phyloP scores from a whole-genome alignment of 2,329 filamentous ascomycete genomes.

The Cercospora brassicicola region DNA sequence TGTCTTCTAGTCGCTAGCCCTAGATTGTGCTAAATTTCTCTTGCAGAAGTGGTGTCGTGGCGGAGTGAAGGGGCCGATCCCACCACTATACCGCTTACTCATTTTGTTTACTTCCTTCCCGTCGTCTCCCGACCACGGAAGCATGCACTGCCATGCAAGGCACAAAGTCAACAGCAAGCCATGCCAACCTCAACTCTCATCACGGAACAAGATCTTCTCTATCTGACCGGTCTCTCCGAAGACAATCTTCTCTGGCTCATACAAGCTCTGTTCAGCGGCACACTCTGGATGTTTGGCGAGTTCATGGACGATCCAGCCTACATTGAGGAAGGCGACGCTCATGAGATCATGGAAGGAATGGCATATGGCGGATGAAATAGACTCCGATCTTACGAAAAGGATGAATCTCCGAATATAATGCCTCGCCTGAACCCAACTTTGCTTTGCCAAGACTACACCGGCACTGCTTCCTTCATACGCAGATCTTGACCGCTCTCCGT shows the following conservation, averaged over 20 bases:
- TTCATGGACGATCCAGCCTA: constrained; percentile 15
- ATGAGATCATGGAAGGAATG: constrained; percentile 14
- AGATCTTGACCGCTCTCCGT: background rate
- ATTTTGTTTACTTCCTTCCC: background rate
- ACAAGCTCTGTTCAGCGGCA: constrained; percentile 20
- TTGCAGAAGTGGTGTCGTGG: background rate
- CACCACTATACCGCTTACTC: background rate
- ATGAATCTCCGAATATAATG: background rate
- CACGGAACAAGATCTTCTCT: constrained; percentile 17
- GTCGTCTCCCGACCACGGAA: background rate
- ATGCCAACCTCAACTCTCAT: constrained; percentile 11
- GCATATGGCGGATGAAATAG: constrained; percentile 1
- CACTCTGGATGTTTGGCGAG: constrained; percentile 22
- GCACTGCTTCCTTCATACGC: background rate
- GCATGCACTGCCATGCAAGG: background rate
- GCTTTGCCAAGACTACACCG: background rate
- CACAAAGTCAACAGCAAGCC: background rate
- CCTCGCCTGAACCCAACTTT: background rate
- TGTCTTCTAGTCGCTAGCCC: background rate
- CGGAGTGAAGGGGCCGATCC: background rate
- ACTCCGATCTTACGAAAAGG: background rate
- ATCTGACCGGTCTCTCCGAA: constrained; percentile 12
- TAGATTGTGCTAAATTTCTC: background rate
- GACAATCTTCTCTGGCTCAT: constrained; percentile 19
- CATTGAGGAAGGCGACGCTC: constrained; percentile 4